Evolutionary conservation across 306 rosid species (phyloP), one percentile per base, ranked within the genome.

Genomic region (Cucurbita pepo): DNA sequence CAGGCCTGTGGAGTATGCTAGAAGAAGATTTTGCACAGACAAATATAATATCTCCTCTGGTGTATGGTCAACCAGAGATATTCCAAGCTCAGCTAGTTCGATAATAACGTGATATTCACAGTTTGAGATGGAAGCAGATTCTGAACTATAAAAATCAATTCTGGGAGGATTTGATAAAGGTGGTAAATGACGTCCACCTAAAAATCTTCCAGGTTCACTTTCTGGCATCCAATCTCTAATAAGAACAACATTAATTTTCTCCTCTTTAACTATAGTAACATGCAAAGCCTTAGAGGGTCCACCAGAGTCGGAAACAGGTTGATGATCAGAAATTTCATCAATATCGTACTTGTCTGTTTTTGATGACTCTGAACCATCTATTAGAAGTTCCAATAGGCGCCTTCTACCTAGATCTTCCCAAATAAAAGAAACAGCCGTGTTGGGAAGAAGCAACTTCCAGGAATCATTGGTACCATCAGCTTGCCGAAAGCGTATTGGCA

Each of bases 391-490:
- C 83, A 94, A 76, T 56, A 87, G 79, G 59, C 55, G 97, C 75
- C 92, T 86, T 85, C 97, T 87, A 81, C 97, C 99, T 76, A 91
- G 89, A 84, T 94, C 99, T 84, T 91, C 99, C 99, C 99, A 94
- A 58, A 91, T 69, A 85, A 94, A 94, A 25, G 99, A 86, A 80
- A 89, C 85, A 53, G 97, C 84, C 22, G 92, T 74, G 71, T 86
- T 89, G 47, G 99, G 95, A 82, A 79, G 88, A 76, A 91, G 97
- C 80, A 87, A 76, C 76, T 84, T 81, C 99, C 99, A 94, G 10
- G 97, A 90, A 81, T 89, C 96, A 69, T 77, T 54, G 10, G 79
- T 71, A 75, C 97, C 96, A 78, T 87, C 95, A 52, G 82, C 95
- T 85, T 94, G 99, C 76, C 96, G 97, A 78, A 89, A 77, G 80